Conservation (phyloP, 345 rosid species). For the Camelina laxa region DNA sequence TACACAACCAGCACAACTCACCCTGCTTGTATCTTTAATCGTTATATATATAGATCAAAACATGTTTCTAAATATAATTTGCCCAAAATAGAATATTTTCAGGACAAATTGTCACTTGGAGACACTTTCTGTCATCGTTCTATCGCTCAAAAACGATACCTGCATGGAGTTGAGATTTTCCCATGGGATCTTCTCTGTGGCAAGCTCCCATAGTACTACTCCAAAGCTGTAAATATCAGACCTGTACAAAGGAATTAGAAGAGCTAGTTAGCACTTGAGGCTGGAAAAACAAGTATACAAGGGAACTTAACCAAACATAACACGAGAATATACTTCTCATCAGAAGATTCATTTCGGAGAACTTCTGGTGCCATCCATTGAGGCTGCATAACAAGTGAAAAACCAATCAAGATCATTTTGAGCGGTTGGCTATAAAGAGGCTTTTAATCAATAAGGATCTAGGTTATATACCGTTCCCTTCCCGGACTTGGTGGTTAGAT, state of each 20-base stretch:
- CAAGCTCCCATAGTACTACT: conserved; percentile 92
- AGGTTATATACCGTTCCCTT: conserved; percentile 79
- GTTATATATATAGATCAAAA: too few species aligned
- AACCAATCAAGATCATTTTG: not conserved
- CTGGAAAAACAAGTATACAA: conserved; percentile 14
- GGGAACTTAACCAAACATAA: conserved; percentile 21
- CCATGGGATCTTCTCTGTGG: conserved; percentile 98
- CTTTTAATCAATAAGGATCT: conserved; percentile 1
- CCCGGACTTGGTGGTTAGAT: conserved; percentile 75
- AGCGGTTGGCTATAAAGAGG: not conserved
- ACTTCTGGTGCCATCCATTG: conserved; percentile 99
- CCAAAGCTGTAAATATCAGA: conserved; percentile 96
- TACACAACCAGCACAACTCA: not conserved
- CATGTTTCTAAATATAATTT: too few species aligned
- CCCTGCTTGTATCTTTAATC: not conserved
- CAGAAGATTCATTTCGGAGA: conserved; percentile 93
- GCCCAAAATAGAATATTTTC: too few species aligned
- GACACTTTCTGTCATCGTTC: not conserved
- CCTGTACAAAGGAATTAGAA: conserved; percentile 52
- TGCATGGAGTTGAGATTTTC: conserved; percentile 94
- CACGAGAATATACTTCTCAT: conserved; percentile 74
- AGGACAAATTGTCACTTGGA: too few species aligned
- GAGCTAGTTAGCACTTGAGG: conserved; percentile 20
- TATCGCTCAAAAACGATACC: conserved; percentile 51
- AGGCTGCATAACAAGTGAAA: conserved; percentile 61